phyloP scores from a whole-genome alignment of 768 basidiomycete species.

The Harrya chromipes region DNA sequence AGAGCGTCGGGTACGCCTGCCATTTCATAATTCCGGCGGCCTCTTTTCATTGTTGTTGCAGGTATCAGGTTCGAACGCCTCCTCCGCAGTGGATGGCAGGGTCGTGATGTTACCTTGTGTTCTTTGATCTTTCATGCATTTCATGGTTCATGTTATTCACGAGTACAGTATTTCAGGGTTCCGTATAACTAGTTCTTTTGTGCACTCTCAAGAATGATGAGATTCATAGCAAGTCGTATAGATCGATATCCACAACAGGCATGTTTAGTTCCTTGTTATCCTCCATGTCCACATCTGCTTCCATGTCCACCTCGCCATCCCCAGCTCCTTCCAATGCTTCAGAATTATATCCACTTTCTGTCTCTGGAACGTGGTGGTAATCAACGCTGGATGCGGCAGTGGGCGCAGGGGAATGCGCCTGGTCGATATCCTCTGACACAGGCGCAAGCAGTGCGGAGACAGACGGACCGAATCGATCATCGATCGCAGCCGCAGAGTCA shows the following conservation, averaged over 20 bases:
- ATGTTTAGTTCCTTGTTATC: conserved; percentile 22
- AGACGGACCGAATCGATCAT: conserved; percentile 27
- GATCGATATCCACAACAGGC: conserved; percentile 29
- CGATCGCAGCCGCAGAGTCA: conserved; percentile 17
- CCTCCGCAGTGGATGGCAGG: conserved; percentile 39
- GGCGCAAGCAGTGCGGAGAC: conserved; percentile 27
- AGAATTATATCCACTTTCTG: conserved; percentile 56
- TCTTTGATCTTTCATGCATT: not conserved
- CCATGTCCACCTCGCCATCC: conserved; percentile 26
- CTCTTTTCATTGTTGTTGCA: conserved; percentile 17
- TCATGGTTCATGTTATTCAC: too few relatives aligned
- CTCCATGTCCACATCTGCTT: conserved; percentile 23
- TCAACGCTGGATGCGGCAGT: conserved; percentile 51
- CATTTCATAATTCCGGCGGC: not conserved
- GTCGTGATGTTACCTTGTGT: conserved; percentile 2
- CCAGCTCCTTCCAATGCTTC: conserved; percentile 36
- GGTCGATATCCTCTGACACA: conserved; percentile 30
- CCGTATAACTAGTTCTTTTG: not conserved
- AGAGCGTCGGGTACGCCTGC: conserved; percentile 67
- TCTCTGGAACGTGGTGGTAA: conserved; percentile 35
- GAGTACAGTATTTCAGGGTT: too few relatives aligned
- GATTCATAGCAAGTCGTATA: conserved; percentile 22
- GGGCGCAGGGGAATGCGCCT: conserved; percentile 48
- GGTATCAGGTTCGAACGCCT: conserved; percentile 45
- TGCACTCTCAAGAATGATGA: not conserved